Evolutionary conservation across 2,329 filamentous ascomycete species (phyloP), one percentile per base, ranked within the genome.

Genomic region (Beauveria australis): DNA sequence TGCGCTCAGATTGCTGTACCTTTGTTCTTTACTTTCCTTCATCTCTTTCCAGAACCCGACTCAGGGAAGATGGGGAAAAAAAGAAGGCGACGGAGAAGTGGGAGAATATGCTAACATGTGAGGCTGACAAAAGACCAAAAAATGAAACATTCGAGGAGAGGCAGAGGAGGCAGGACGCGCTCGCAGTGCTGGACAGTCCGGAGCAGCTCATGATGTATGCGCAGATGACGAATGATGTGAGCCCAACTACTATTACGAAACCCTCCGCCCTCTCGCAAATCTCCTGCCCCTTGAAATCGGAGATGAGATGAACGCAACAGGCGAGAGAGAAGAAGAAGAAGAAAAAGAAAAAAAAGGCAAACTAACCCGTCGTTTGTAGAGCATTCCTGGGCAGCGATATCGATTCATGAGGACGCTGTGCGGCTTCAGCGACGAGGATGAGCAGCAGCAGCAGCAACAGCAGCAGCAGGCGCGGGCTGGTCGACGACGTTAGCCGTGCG

Each of bases 151-250:
- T 76, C 62, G 71, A 72, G 53, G 70, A 72, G 16, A 65, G 69
- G 4, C 78, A 83, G 63, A 72, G 74, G 4, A 77, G 78, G 16
- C 75, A 78, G 49, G 75, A 78, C 63, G 84, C 84, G 14, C 73
- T 79, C 22, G 73, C 78, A 12, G 76, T 86, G 44, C 76, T 87
- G 2, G 80, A 83, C 64, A 78, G 71, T 28, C 83, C 83, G 0
- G 83, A 86, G 67, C 71, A 82, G 60, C 72, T 87, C 53, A 81
- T 84, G 76, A 84, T 83, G 75, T 78, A 83, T 47, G 81, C 84
- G 2, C 77, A 81, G 64, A 78, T 78, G 64, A 75, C 76, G 33
- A 76, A 77, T 37, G 79, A 84, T 65, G 84, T 87, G 48, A 55
- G 26, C 12, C 33, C 12, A 37, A 37, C 3, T 12, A 12, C 30